A percentile compares a stretch with the other conserved stretches of the same genome.
phyloP scores from a whole-genome alignment of 768 basidiomycete species.

The Auricularia sp. region DNA sequence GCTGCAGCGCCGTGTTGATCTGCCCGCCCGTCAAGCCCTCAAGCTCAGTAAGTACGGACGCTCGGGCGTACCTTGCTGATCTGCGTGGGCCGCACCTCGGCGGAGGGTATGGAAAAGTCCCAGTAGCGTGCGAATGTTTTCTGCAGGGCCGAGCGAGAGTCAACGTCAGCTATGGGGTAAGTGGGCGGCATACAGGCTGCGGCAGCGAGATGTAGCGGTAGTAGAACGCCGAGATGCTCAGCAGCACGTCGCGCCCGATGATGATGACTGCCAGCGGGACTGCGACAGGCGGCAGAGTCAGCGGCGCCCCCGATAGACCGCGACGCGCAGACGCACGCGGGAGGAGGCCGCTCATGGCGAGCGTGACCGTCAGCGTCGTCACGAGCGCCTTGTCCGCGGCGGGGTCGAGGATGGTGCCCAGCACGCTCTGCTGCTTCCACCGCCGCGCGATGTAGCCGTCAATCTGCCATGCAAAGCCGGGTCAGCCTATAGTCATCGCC shows the following conservation, averaged over 20 bases:
- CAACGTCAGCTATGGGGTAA: not conserved
- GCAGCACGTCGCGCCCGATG: conserved; percentile 76
- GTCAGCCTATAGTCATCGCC: too few relatives aligned
- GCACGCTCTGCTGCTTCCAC: conserved; percentile 72
- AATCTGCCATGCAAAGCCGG: too few relatives aligned
- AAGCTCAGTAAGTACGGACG: conserved; percentile 3
- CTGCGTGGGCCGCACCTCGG: conserved; percentile 84
- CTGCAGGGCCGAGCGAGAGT: conserved; percentile 27
- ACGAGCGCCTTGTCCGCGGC: conserved; percentile 94
- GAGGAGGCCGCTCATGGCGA: conserved; percentile 74
- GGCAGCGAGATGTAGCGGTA: conserved; percentile 88
- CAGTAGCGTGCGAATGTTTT: conserved; percentile 91
- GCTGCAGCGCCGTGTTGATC: conserved; percentile 89
- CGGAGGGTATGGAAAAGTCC: conserved; percentile 92
- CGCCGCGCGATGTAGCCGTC: conserved; percentile 86
- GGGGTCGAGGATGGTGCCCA: conserved; percentile 92
- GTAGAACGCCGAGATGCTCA: conserved; percentile 84
- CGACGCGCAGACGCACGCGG: conserved; percentile 46
- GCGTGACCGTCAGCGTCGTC: conserved; percentile 83
- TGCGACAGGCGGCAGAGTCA: conserved; percentile 19
- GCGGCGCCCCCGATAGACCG: not conserved
- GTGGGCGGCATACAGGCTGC: conserved; percentile 51
- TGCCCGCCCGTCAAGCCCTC: conserved; percentile 18
- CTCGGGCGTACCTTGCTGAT: conserved; percentile 69
- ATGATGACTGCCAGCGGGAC: conserved; percentile 81